These are phyloP conservation scores for Pharnaceum exiguum DNA, from an alignment of 148 eudicot species.

Conservation along the genomic window DNA sequence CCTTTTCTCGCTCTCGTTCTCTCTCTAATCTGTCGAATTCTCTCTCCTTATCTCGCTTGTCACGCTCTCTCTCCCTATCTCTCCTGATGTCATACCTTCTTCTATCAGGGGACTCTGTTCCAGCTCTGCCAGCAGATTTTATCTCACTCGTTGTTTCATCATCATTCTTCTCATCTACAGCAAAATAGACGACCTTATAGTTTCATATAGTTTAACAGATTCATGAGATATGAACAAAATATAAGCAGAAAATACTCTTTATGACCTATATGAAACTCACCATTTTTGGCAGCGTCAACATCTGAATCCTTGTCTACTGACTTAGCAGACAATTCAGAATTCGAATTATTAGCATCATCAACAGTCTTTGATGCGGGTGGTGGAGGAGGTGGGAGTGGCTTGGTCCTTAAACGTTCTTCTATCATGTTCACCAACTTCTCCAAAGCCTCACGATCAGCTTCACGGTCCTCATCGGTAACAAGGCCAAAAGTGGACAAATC, in stretches of 20 bases:
- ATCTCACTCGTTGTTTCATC: constrained; percentile 64
- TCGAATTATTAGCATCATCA: constrained; percentile 43
- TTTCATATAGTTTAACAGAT: constrained; percentile 12
- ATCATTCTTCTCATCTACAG: constrained; percentile 64
- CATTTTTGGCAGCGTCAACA: constrained; percentile 41
- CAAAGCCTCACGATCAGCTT: constrained; percentile 61
- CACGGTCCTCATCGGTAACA: constrained; percentile 75
- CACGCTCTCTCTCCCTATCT: constrained; percentile 63
- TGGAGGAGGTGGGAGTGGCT: constrained; percentile 78
- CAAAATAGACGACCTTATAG: constrained; percentile 1
- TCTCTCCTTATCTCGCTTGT: constrained; percentile 78
- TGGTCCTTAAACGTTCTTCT: constrained; percentile 75
- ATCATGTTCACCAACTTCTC: constrained; percentile 67
- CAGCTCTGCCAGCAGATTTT: constrained; percentile 48
- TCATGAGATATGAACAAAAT: background rate
- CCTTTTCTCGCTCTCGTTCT: constrained; percentile 91
- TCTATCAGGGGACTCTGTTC: constrained; percentile 80
- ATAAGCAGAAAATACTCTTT: background rate
- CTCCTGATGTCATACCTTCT: constrained; percentile 67
- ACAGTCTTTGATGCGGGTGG: constrained; percentile 41
- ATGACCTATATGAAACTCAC: constrained; percentile 25
- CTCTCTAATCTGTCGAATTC: constrained; percentile 92
- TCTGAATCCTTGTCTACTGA: constrained; percentile 73
- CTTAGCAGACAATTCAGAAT: constrained; percentile 52
- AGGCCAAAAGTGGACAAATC: constrained; percentile 62